Evolutionary conservation across 2,329 filamentous ascomycete genomes (phyloP).

Genomic region (Bipolaris sorokiniana): DNA sequence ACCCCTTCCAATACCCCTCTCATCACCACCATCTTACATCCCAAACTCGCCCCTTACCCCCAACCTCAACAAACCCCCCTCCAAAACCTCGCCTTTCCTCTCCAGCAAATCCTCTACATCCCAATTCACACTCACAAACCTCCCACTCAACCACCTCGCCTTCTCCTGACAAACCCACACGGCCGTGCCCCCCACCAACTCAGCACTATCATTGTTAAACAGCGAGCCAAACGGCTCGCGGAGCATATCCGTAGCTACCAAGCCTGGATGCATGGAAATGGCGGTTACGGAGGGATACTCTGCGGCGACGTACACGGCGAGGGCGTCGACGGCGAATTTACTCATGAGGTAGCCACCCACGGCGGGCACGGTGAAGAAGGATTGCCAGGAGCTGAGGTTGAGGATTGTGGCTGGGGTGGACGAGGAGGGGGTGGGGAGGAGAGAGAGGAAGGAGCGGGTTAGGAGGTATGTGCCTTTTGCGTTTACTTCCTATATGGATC

Average conservation of each 20-base stretch:
- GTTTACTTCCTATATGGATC: slow-evolving; percentile 49
- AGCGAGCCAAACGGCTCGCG: slow-evolving; percentile 18
- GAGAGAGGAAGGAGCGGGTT: slow-evolving; percentile 39
- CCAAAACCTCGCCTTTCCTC: slow-evolving; percentile 27
- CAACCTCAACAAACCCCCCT: slow-evolving; percentile 23
- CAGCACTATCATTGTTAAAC: slow-evolving; percentile 30
- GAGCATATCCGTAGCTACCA: slow-evolving; percentile 25
- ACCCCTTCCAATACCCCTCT: too few relatives aligned
- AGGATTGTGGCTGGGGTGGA: slow-evolving; percentile 32
- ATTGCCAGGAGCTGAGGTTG: slow-evolving; percentile 16
- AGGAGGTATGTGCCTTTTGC: slow-evolving; percentile 42
- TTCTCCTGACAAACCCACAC: slow-evolving; percentile 36
- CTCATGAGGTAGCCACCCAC: slow-evolving; percentile 19
- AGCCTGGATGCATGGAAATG: slow-evolving; percentile 23
- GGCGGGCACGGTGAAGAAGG: slow-evolving; percentile 17
- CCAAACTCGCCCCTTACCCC: slow-evolving; percentile 24
- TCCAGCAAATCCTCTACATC: slow-evolving; percentile 38
- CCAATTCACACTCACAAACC: slow-evolving; percentile 38
- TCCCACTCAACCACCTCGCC: slow-evolving; percentile 36
- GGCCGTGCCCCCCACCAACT: slow-evolving; percentile 35
- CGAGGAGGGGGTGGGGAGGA: slow-evolving; percentile 20
- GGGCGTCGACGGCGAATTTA: slow-evolving; percentile 17
- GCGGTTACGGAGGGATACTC: slow-evolving; percentile 26
- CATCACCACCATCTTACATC: neutral
- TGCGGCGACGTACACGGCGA: slow-evolving; percentile 22